These are phyloP conservation scores for Fusarium bactridioides DNA, from an alignment of 2,329 filamentous ascomycete species.

Conservation along the genomic window DNA sequence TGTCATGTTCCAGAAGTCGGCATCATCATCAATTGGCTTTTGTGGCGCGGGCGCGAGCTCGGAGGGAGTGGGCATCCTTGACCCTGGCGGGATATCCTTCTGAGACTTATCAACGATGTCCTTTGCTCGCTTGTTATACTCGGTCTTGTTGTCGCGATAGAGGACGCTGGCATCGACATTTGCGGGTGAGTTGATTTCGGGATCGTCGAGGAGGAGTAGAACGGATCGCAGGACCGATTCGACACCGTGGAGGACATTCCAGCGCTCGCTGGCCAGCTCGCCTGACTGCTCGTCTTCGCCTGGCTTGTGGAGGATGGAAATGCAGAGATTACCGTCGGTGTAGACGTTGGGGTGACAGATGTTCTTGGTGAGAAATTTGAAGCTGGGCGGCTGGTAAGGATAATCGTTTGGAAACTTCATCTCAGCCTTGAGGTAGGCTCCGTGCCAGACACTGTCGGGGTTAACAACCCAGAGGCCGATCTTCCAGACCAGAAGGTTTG, in stretches of 20 bases:
- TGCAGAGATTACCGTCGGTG: slow-evolving; percentile 87
- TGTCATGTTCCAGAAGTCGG: slow-evolving; percentile 83
- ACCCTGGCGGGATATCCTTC: slow-evolving; percentile 79
- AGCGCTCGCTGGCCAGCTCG: slow-evolving; percentile 87
- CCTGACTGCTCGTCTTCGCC: slow-evolving; percentile 94
- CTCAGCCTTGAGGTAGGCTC: slow-evolving; percentile 88
- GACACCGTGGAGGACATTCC: slow-evolving; percentile 92
- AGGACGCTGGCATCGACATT: slow-evolving; percentile 93
- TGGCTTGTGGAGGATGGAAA: slow-evolving; percentile 92
- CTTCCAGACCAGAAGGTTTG: slow-evolving; percentile 88
- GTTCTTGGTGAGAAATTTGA: slow-evolving; percentile 77
- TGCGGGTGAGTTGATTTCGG: slow-evolving; percentile 90
- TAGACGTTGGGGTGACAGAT: slow-evolving; percentile 97
- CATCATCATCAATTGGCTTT: slow-evolving; percentile 70
- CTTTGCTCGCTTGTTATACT: slow-evolving; percentile 75
- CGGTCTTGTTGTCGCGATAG: slow-evolving; percentile 75
- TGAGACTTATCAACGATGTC: slow-evolving; percentile 77
- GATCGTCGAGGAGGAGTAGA: slow-evolving; percentile 89
- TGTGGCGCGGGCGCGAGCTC: slow-evolving; percentile 68
- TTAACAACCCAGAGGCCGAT: slow-evolving; percentile 93
- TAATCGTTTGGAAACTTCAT: slow-evolving; percentile 92
- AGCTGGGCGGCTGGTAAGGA: slow-evolving; percentile 86
- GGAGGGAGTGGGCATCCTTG: slow-evolving; percentile 81
- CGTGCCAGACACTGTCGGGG: slow-evolving; percentile 88
- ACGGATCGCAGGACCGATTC: slow-evolving; percentile 95